Base-by-base conservation (phyloP, 805 yeast genomes). In the Candida yuanshanica region DNA sequence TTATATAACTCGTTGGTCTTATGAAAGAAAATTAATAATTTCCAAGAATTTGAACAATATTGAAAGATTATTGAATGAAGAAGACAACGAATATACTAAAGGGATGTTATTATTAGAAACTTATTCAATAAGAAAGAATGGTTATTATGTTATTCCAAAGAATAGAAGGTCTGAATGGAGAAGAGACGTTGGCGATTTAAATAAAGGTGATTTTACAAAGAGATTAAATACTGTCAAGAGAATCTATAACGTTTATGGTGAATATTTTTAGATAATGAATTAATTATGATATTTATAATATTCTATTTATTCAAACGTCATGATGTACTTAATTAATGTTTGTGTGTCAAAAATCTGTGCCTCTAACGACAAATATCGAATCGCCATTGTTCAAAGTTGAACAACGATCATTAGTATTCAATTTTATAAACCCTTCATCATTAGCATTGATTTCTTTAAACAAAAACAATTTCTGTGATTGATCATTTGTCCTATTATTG, bases 81-180 rank as follows among this genome's bases (percentile, higher is more conserved):
- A 52, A 9, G 42, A 50, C 44, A 41, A 56, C 20, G 17, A 39
- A 14, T 60, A 62, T 23, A 64, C 64, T 33, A 75, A 73, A 38
- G 95, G 95, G 2, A 59, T 77, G 48, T 57, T 87, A 31, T 68
- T 81, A n/a, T 67, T 88, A 39, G 91, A 87, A 51, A 69, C 79
- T 5, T 70, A 78, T 26, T 72, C 77, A 32, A 64, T 87, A 47
- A 72, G 79, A 37, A 59, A 65, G 20, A 58, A 70, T 24, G 81
- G 85, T 1, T 56, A 59, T 14, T 49, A 53, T 3, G 45, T 81
- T 2, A 55, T 85, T 1, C 89, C 91, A 1, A 57, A 56, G 20
- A 59, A 58, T 24, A 62, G 79, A 37, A 62, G 60, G 38, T 48
- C 53, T 7, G 84, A 80, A 41, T 83, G 88, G 82, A 48, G 65